phyloP scores from a whole-genome alignment of 2,329 filamentous ascomycete species.

The Pyrenochaeta sp. region DNA sequence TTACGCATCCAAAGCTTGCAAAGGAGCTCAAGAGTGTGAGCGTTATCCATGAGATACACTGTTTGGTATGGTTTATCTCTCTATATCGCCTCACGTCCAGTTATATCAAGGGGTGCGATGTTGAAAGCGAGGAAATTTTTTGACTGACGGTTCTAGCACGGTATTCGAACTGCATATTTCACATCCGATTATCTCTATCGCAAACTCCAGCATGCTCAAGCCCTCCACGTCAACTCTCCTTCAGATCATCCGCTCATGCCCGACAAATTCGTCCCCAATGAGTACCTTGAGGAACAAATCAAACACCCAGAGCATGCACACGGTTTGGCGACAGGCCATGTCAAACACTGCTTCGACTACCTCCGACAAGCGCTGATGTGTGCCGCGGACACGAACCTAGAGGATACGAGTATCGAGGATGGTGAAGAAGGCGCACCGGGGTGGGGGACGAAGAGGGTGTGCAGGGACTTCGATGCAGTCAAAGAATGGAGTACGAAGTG shows the following conservation, averaged over 20 bases:
- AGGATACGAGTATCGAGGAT: slow-evolving; percentile 5
- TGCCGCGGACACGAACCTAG: slow-evolving; percentile 35
- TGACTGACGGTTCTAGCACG: slow-evolving; percentile 3
- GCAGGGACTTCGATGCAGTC: slow-evolving; percentile 33
- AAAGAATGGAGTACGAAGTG: slow-evolving; percentile 35
- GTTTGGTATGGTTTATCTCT: slow-evolving; percentile 3
- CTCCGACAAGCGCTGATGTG: slow-evolving; percentile 37
- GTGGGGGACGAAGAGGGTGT: slow-evolving; percentile 33
- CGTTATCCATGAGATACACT: slow-evolving; percentile 16
- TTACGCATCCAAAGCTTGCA: slow-evolving; percentile 5
- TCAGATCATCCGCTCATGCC: not conserved
- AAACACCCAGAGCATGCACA: not conserved
- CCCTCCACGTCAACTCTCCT: not conserved
- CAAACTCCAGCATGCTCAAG: slow-evolving; percentile 3
- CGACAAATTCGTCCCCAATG: slow-evolving; percentile 1
- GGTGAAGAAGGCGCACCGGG: slow-evolving; percentile 7
- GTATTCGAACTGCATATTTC: slow-evolving; percentile 7
- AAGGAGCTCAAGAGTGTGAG: slow-evolving; percentile 7
- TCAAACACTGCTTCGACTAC: slow-evolving; percentile 38
- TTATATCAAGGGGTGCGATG: not conserved
- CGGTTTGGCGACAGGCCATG: not conserved
- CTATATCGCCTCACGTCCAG: not conserved
- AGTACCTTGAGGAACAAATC: slow-evolving; percentile 9
- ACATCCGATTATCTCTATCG: slow-evolving; percentile 8
- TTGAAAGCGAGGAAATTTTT: not conserved